Conservation (phyloP, 768 basidiomycete species). For the Termitomyces bulborhizus region DNA sequence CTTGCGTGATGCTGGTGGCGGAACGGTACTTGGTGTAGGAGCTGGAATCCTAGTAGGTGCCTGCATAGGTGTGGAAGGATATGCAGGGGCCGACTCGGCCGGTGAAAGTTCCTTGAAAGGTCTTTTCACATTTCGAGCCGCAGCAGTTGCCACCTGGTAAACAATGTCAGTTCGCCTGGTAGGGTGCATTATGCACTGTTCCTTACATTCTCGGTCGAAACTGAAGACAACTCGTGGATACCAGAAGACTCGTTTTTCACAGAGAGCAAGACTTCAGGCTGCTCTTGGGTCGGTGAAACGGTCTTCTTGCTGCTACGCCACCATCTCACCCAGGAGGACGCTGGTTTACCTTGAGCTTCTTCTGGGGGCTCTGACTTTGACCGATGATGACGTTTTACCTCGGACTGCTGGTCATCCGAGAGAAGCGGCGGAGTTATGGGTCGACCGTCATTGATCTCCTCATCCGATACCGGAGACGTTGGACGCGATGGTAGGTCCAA, state of each 20-base stretch:
- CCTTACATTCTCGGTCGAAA: conserved; percentile 17
- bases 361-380: conserved; percentile 38
- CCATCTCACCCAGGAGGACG: conserved; percentile 75
- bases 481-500: conserved; percentile 26
- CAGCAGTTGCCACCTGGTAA: neutral
- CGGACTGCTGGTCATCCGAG: conserved; percentile 15
- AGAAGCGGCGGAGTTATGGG: conserved; percentile 18
- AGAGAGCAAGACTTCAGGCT: neutral
- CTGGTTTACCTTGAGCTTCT: conserved; percentile 29
- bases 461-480: conserved; percentile 27
- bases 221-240: conserved; percentile 22
- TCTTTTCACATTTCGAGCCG: conserved; percentile 2
- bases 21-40: conserved; percentile 3
- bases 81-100: conserved; percentile 34
- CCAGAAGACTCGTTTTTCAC: conserved; percentile 7
- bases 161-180: neutral
- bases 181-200: neutral
- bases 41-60: conserved; percentile 18
- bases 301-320: conserved; percentile 62
- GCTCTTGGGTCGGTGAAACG: conserved; percentile 10
- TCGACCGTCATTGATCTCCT: conserved; percentile 22
- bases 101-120: conserved; percentile 15
- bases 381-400: conserved; percentile 21
- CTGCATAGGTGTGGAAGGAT: conserved; percentile 41
- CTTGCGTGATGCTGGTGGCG: conserved; percentile 30